These are phyloP conservation scores for Planoprotostelium fungivorum DNA, from an alignment of 78 protist species.

Conservation along the genomic window DNA sequence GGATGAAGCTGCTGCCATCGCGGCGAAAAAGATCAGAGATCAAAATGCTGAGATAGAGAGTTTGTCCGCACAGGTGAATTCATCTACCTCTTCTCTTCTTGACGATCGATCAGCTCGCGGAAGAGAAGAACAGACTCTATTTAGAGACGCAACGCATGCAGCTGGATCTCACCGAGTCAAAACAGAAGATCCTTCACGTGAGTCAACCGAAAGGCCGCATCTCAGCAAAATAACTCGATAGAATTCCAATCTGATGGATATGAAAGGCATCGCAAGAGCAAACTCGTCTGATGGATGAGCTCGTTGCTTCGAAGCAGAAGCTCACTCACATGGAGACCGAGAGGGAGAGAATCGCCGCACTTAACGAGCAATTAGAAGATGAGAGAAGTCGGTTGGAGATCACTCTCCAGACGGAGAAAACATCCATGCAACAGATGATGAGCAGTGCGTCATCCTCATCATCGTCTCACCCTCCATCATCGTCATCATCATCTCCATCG, in stretches of 20 bases:
- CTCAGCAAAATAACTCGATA: neutral
- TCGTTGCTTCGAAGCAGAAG: neutral
- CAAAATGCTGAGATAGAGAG: neutral
- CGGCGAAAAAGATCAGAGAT: no score
- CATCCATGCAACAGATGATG: neutral
- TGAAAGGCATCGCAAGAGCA: neutral
- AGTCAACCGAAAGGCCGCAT: no score
- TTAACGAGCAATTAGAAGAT: neutral
- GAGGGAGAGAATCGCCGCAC: neutral
- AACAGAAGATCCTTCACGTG: neutral
- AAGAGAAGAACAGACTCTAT: neutral
- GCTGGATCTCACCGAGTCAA: neutral
- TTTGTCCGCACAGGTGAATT: neutral
- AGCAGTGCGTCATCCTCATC: neutral
- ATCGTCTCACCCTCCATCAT: no score
- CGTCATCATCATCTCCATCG: no score
- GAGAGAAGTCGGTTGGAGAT: neutral
- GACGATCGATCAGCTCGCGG: neutral
- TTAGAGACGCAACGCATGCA: neutral
- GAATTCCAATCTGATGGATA: neutral
- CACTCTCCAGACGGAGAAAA: neutral
- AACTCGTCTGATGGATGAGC: neutral
- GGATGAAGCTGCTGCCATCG: no score
- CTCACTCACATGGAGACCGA: neutral
- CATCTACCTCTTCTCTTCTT: neutral